Base-by-base conservation (phyloP, 2,329 filamentous ascomycete species). In the Monosporascus sp. region DNA sequence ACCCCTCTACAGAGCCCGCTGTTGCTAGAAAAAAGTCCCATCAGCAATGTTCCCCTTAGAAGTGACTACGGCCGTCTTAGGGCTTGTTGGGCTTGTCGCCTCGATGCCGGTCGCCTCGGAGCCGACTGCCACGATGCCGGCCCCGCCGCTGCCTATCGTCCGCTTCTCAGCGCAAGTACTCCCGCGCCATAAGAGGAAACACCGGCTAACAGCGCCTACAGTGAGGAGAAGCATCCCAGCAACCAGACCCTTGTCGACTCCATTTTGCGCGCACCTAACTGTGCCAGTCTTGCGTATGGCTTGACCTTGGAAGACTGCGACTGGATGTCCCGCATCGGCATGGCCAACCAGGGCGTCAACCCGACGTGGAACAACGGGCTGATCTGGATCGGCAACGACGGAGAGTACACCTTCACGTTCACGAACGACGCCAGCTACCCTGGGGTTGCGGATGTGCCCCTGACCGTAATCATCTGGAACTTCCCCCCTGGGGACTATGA, bases 301-400 rank as follows among this genome's bases (percentile, higher is more conserved):
- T 22, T 46, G 43, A 46, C 43, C 22, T 8, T 7, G 22, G 43
- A 46, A 7, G 43, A 46, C 22, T 46, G 43, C 43, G 14, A 26
- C 16, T 22, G 20, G n/a, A 52, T 51, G 37, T 22, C 37, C 9
- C 16, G 9, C 37, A 51, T 48, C 11, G 26, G 38, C 47, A 46
- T 48, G 35, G 48, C 47, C 46, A 11, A 51, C 20, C 27, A 50
- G 44, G 66, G 66, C 20, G 49, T 52, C 17, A 69, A 69, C 57
- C 20, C 52, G 8, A 20, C 50, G 8, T 41, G 37, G 17, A 54
- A 58, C 56, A 65, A 62, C 49, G 57, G 55, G 19, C 49, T 53
- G 38, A 67, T 69, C 53, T 70, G 65, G 64, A 61, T 69, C 49
- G 67, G 66, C 51, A 26, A 55, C 16, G 57, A 63, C 16, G 67